Evolutionary conservation across 768 basidiomycete species (phyloP).

Genomic region (Russula ochroleuca): DNA sequence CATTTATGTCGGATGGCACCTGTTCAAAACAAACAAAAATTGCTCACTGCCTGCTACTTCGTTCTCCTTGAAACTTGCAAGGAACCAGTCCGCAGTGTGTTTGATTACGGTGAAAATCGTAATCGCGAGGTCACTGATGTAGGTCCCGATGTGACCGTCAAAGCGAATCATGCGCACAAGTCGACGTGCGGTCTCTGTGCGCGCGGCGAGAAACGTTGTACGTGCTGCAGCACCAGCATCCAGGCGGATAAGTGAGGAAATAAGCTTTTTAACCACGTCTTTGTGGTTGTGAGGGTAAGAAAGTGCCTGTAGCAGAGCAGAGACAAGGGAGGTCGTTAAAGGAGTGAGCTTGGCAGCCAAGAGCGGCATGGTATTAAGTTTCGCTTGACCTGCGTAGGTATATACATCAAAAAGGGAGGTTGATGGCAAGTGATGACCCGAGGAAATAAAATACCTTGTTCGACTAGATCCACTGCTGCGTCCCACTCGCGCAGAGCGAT

Average conservation of each 20-base stretch:
- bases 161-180: constrained; percentile 85
- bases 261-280: constrained; percentile 62
- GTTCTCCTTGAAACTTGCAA: constrained; percentile 93
- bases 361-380: constrained; percentile 50
- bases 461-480: constrained; percentile 77
- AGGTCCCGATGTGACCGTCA: constrained; percentile 82
- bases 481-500: constrained; percentile 89
- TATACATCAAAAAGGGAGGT: not conserved
- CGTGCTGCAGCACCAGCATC: constrained; percentile 76
- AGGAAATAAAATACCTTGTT: constrained; percentile 56
- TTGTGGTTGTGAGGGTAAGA: constrained; percentile 74
- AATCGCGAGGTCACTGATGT: constrained; percentile 81
- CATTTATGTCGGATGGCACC: not conserved
- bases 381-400: constrained; percentile 49
- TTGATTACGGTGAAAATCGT: constrained; percentile 94
- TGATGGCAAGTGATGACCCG: not conserved
- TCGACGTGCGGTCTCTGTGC: constrained; percentile 66
- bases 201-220: constrained; percentile 74
- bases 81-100: constrained; percentile 97
- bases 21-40: not conserved
- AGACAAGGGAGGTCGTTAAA: constrained; percentile 62
- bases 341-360: constrained; percentile 57
- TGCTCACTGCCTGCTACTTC: constrained; percentile 84
- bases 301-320: constrained; percentile 69
- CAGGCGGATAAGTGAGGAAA: constrained; percentile 68